Evolutionary conservation across 2,329 filamentous ascomycete genomes (phyloP), one percentile per base, ranked within the genome.

Genomic region (Trichoderma atroviride): DNA sequence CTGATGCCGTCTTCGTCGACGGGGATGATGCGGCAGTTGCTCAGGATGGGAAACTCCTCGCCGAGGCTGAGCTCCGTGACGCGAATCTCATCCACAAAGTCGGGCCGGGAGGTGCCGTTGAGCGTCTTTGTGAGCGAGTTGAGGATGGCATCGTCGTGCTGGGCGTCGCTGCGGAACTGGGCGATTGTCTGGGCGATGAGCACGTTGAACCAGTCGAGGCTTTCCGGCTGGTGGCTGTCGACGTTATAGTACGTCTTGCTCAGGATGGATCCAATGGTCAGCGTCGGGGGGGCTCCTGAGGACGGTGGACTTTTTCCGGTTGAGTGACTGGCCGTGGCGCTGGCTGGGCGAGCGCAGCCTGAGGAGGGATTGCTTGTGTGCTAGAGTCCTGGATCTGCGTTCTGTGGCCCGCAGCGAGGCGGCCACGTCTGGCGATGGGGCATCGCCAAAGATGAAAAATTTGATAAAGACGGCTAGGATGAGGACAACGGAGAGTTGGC

Each of bases 401-500:
- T 93, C 90, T 13, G 91, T 90, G 69, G 92, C 92, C 73, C 92
- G 89, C 55, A 91, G 83, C 9, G 92, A 86, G 14, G 93, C 92
- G 24, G 91, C 92, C 67, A 91, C 89, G 72, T 97, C 94, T 71
- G 93, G 86, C 1, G 92, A 93, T 0, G 94, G 93, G 5, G 93
- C 89, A 78, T 98, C 96, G 75, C 96, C 96, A 78, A 99, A 98
- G 77, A 99, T 98, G 87, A 99, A 99, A 88, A 97, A 99, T 79
- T 97, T 97, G 81, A 99, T 98, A 82, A 99, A 98, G 74, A 92
- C 93, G 73, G 94, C 94, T 71, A 99, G 89, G 50, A 99, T 86
- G 29, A 98, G 83, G 16, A 97, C 92, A 57, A 99, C 92, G 2
- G 94, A 97, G 63, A 99, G 86, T 80, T 99, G 96, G 61, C 96